Conservation (phyloP, 805 yeast genomes). For the Yarrowia sp. region DNA sequence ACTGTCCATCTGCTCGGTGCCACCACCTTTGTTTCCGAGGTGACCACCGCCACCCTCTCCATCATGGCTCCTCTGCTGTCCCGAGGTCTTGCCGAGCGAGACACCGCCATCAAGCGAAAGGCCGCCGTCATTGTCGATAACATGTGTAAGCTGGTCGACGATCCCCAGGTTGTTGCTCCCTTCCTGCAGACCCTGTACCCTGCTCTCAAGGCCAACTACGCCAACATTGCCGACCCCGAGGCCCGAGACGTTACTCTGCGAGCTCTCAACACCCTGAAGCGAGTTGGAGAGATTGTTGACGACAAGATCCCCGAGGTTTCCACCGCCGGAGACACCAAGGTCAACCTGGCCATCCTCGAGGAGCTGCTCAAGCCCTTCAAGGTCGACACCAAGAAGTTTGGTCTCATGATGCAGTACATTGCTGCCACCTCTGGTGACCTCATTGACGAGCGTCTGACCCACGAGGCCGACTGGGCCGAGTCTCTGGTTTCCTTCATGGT, state of each 20-base stretch:
- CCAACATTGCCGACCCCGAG: conserved; percentile 99
- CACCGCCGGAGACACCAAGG: conserved; percentile 94
- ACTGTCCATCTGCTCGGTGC: conserved; percentile 99
- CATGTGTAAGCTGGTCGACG: conserved; percentile 99
- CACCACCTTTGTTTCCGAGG: conserved; percentile 98
- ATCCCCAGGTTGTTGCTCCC: conserved; percentile 99
- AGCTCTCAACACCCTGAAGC: conserved; percentile 94
- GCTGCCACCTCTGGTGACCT: conserved; percentile 98
- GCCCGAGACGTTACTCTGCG: conserved; percentile 98
- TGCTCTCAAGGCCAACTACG: conserved; percentile 88
- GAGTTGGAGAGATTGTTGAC: conserved; percentile 96
- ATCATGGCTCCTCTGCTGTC: conserved; percentile 98
- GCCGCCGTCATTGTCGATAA: conserved; percentile 99
- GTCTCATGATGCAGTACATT: conserved; percentile 70
- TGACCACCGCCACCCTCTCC: conserved; percentile 98
- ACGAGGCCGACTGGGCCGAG: conserved; percentile 87
- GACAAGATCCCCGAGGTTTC: conserved; percentile 95
- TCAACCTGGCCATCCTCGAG: conserved; percentile 78
- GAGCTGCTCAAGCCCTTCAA: conserved; percentile 65
- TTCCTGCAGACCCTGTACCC: conserved; percentile 95
- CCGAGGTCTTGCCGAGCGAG: conserved; percentile 99
- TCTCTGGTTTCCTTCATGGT: conserved; percentile 91
- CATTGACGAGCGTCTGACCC: conserved; percentile 95
- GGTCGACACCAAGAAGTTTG: conserved; percentile 68
- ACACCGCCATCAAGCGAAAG: conserved; percentile 98